Evolutionary conservation across 2,329 filamentous ascomycete species (phyloP).

Genomic region (Botrytis deweyae): DNA sequence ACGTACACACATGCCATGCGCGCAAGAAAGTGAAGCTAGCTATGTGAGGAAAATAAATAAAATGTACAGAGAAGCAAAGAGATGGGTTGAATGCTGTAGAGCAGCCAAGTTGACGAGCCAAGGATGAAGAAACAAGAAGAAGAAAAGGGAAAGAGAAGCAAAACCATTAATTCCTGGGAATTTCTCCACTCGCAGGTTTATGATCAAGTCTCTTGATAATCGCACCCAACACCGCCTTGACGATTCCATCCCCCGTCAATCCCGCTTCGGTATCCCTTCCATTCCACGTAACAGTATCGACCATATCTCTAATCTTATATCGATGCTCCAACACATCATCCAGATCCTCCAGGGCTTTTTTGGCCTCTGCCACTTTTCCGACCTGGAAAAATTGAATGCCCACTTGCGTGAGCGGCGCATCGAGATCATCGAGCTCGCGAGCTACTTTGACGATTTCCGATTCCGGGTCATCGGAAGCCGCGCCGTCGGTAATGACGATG

Average conservation of each 20-base stretch:
- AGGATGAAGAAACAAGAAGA: too few species aligned
- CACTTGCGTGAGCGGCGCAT: slow-evolving; percentile 76
- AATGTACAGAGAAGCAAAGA: background rate
- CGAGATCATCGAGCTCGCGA: slow-evolving; percentile 64
- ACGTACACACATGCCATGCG: background rate
- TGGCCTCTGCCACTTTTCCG: slow-evolving; percentile 67
- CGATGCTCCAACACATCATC: slow-evolving; percentile 68
- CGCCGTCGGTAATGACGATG: slow-evolving; percentile 90
- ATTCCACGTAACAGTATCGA: slow-evolving; percentile 82
- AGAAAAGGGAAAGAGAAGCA: background rate
- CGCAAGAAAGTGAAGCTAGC: background rate
- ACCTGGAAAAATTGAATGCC: slow-evolving; percentile 97
- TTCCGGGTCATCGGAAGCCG: slow-evolving; percentile 76
- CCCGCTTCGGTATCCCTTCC: slow-evolving; percentile 40
- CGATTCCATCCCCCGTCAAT: slow-evolving; percentile 67
- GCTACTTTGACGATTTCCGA: slow-evolving; percentile 66
- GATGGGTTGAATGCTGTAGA: rapidly evolving
- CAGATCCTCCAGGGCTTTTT: slow-evolving; percentile 64
- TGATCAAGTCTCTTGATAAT: slow-evolving; percentile 68
- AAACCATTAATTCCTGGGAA: background rate
- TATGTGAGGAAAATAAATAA: background rate
- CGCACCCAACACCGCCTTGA: slow-evolving; percentile 80
- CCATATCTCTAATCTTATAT: slow-evolving; percentile 73
- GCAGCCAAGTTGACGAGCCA: background rate
- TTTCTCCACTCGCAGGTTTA: slow-evolving; percentile 36